A percentile compares a stretch with the other conserved stretches of the same genome.
phyloP scores from a whole-genome alignment of 2,329 filamentous ascomycete genomes.

The Stagonosporopsis tanaceti region DNA sequence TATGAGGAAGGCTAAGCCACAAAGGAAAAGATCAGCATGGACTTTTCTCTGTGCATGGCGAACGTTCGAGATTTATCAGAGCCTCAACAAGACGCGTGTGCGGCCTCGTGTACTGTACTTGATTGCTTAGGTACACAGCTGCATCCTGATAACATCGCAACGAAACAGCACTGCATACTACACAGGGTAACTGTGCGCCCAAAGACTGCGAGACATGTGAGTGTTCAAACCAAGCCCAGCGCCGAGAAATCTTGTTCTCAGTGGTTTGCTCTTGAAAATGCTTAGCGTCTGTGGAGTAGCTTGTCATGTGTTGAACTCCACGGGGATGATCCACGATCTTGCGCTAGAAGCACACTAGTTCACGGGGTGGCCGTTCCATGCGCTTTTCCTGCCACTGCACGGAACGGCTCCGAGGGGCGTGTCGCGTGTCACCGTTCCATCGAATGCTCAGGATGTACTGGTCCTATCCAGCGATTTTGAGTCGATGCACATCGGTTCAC shows the following conservation, averaged over 20 bases:
- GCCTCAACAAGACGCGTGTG: background rate
- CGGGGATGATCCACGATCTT: background rate
- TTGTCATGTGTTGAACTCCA: slow-evolving; percentile 8
- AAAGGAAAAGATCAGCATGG: slow-evolving; percentile 8
- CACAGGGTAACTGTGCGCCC: background rate
- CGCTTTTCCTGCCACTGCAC: background rate
- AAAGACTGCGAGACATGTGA: background rate
- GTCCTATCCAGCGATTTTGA: background rate
- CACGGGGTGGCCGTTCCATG: slow-evolving; percentile 1
- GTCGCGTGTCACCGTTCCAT: slow-evolving; percentile 9
- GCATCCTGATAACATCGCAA: background rate
- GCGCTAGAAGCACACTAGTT: slow-evolving; percentile 1
- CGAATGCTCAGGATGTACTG: background rate
- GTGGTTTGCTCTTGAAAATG: background rate
- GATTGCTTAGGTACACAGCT: background rate
- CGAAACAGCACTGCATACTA: background rate
- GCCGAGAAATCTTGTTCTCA: slow-evolving; percentile 6
- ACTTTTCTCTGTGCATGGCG: background rate
- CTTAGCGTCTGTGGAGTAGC: slow-evolving; percentile 10
- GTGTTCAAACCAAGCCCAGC: background rate
- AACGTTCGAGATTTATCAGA: background rate
- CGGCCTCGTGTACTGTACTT: background rate
- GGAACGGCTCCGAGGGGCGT: background rate
- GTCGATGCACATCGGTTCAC: background rate
- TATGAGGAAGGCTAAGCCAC: slow-evolving; percentile 4